Base-by-base conservation (phyloP, 106 monocot species). In the Dendrobium officinale region DNA sequence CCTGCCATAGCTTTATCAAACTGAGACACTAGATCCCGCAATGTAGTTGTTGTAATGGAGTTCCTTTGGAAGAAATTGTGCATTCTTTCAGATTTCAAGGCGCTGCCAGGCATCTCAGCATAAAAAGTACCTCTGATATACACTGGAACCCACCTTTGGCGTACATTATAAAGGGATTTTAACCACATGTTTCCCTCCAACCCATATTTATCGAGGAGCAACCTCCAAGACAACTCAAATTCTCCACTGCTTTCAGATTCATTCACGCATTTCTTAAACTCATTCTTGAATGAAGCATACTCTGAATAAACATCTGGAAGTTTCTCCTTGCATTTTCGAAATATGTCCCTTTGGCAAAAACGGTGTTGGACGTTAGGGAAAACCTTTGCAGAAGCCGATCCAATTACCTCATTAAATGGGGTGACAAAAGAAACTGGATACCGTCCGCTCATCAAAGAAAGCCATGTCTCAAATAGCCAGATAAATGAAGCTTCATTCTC, bases 381-480 rank as follows among this genome's bases (percentile, higher is more conserved):
- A 10, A 99, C 93, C 48, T 81, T 91, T 6, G 15, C 13, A 49
- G 87, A 84, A n/a, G 93, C 88, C 11, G 59, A 33, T 79, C 76
- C 82, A 67, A 93, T 72, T 19, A 80, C 83, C 26, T 84, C 88
- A 78, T 86, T 78, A 55, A 85, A 83, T 33, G 80, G 55, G 6
- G 87, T 93, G 4, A 83, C 79, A 47, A 99, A 67, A 61, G 98
- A 95, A 37, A 85, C 81, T 13, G 95, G 98, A 19, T 79, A 75
- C 8, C 85, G 87, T 6, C 85, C 84, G 33, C 86, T 87, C 94
- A 99, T 95, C 55, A 90, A 68, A 40, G 84, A 45, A 56, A 92
- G 83, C 95, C 91, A 95, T 54, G 95, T 95, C 73, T 99, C 91
- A 79, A 99, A 88, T 26, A 99, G 78, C 99, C 99, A 99, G 79